Evolutionary conservation across 805 yeast species (phyloP).

Genomic region (Peterozyma toletana): DNA sequence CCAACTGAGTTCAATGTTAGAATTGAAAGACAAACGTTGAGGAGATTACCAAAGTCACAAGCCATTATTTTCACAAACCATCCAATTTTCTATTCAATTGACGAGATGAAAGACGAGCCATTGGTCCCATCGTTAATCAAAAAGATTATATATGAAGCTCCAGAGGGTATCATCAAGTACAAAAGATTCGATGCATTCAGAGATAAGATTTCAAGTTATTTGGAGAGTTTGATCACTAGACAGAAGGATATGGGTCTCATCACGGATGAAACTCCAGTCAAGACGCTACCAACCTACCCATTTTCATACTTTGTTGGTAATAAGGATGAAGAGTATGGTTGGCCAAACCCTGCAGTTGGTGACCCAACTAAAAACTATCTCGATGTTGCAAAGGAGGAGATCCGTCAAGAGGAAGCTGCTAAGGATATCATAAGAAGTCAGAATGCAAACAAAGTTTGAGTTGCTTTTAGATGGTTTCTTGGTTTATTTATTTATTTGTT

Average conservation of each 20-base stretch:
- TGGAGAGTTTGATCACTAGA: conserved; percentile 48
- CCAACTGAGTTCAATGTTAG: conserved; percentile 57
- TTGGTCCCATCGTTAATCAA: conserved; percentile 58
- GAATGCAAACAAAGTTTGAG: no score
- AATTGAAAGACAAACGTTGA: conserved; percentile 66
- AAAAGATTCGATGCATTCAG: conserved; percentile 53
- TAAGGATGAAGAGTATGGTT: conserved; percentile 30
- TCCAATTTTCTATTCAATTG: conserved; percentile 71
- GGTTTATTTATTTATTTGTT: no score
- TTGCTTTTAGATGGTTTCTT: no score
- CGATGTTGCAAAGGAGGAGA: conserved; percentile 7
- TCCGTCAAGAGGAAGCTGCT: conserved; percentile 1
- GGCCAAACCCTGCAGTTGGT: conserved; percentile 27
- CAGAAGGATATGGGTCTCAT: conserved; percentile 54
- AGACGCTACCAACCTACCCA: conserved; percentile 55
- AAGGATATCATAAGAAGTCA: no score
- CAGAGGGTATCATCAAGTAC: conserved; percentile 57
- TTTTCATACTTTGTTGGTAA: conserved; percentile 46
- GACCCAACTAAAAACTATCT: conserved; percentile 6
- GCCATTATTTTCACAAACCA: conserved; percentile 73
- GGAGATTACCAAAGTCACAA: conserved; percentile 55
- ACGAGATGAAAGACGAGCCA: conserved; percentile 79
- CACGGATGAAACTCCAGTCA: conserved; percentile 45
- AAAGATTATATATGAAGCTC: conserved; percentile 59
- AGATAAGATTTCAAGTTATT: conserved; percentile 51